Base-by-base conservation (phyloP, 225 moss, liverwort and hornwort species). In the Thuidium tamariscinum region DNA sequence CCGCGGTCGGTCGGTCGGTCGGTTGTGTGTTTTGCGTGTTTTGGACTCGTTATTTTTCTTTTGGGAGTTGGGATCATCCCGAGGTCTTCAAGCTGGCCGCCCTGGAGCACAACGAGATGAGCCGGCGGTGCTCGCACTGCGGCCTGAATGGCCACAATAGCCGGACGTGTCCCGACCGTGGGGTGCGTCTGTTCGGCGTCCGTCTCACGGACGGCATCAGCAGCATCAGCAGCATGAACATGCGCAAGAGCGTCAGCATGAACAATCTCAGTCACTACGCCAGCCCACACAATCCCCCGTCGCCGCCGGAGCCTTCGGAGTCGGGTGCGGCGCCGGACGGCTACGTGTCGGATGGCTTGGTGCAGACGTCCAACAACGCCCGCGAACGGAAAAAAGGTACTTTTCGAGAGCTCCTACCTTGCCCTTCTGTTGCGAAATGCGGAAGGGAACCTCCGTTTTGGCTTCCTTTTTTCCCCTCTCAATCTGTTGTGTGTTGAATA, bases 71-170 rank as follows among this genome's bases (percentile, higher is more conserved):
- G 62, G 54, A 56, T 37, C 39, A 21, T 51, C 11, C 18, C 51
- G 69, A 66, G 90, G 82, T 60, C 41, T 82, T 79, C 83, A 92
- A 89, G 87, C 93, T 89, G 89, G 95, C 88, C 88, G 95, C 91
- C 83, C 95, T 96, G 97, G 97, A 97, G 91, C 90, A 90, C 72
- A 95, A 91, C 92, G 98, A 97, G 89, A 99, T 99, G 98, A 97
- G 96, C 83, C 93, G 98, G 90, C 93, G 97, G 88, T 99, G 98
- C 89, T 99, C 98, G 84, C 96, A 99, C 94, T 99, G 98, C 89
- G 97, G 98, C 82, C 94, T 96, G 57, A 97, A 97, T 95, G 98
- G 98, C 44, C 98, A 99, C 83, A 99, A 99, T 91, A 95, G 96
- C 74, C 93, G 98, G 81, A 99, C 98, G 27, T 99, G 98, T 59